These are phyloP conservation scores for Rhododendron henanense DNA, from an alignment of 148 eudicot genomes.

Conservation along the genomic window DNA sequence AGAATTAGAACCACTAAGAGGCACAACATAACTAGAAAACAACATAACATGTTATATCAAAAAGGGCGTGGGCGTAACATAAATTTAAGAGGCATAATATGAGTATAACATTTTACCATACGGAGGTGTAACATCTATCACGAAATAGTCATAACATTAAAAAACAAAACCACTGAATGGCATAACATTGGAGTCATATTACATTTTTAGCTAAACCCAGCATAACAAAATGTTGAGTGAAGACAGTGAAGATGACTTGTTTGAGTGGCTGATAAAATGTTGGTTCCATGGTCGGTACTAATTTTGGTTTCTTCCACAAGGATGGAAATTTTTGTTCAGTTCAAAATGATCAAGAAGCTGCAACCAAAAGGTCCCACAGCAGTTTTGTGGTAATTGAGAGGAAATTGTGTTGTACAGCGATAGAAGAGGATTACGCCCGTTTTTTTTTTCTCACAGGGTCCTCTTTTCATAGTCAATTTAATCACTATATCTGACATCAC, in stretches of 20 bases:
- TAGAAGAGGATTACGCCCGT: constrained; percentile 7
- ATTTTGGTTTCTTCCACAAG: not conserved
- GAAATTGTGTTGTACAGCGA: constrained; percentile 13
- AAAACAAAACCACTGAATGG: too few relatives aligned
- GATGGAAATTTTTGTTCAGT: constrained; percentile 2
- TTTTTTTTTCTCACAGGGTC: constrained; percentile 4
- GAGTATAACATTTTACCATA: too few relatives aligned
- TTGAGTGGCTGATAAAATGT: constrained; percentile 32
- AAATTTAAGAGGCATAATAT: too few relatives aligned
- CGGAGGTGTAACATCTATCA: too few relatives aligned
- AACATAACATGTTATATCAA: too few relatives aligned
- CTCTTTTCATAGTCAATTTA: not conserved
- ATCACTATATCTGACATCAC: not conserved
- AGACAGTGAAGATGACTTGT: constrained; percentile 49
- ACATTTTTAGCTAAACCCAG: too few relatives aligned
- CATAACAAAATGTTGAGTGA: too few relatives aligned
- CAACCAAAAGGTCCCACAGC: not conserved
- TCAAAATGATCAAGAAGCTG: not conserved
- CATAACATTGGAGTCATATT: too few relatives aligned
- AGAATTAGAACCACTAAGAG: too few relatives aligned
- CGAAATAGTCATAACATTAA: too few relatives aligned
- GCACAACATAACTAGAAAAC: too few relatives aligned
- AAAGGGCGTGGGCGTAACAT: too few relatives aligned
- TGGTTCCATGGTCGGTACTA: not conserved
- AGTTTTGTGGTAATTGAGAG: not conserved